Conservation (phyloP, 257 asterid species). For the Lycium ferocissimum region DNA sequence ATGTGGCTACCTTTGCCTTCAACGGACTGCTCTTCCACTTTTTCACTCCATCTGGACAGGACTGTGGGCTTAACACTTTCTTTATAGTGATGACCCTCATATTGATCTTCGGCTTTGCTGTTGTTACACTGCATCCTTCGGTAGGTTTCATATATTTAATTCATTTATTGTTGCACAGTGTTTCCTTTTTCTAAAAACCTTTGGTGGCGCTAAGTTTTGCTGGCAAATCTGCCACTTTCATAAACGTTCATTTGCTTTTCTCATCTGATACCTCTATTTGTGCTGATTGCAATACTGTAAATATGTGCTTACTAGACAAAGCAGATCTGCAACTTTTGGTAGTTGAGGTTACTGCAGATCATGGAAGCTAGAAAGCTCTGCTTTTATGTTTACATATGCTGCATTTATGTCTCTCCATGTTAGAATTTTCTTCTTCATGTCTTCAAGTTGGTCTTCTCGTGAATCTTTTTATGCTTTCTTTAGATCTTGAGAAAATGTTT, state of each 20-base stretch:
- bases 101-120: constrained; percentile 68
- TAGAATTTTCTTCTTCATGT: background rate
- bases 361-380: background rate
- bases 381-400: constrained; percentile 13
- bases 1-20: constrained; percentile 72
- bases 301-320: background rate
- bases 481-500: background rate
- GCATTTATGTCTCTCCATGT: constrained; percentile 6
- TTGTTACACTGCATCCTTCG: constrained; percentile 83
- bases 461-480: background rate
- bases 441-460: background rate
- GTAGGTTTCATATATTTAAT: constrained; percentile 53
- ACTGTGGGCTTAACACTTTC: constrained; percentile 92
- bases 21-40: constrained; percentile 87
- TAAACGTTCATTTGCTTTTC: background rate
- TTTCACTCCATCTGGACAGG: constrained; percentile 87
- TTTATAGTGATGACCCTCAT: constrained; percentile 77
- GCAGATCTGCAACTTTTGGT: background rate
- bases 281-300: background rate
- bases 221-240: background rate
- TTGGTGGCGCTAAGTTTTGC: background rate
- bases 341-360: constrained; percentile 4
- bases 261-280: background rate
- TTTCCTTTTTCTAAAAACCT: background rate
- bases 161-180: background rate